These are phyloP conservation scores for Boletus reticuloceps DNA, from an alignment of 768 basidiomycete species.

Conservation along the genomic window DNA sequence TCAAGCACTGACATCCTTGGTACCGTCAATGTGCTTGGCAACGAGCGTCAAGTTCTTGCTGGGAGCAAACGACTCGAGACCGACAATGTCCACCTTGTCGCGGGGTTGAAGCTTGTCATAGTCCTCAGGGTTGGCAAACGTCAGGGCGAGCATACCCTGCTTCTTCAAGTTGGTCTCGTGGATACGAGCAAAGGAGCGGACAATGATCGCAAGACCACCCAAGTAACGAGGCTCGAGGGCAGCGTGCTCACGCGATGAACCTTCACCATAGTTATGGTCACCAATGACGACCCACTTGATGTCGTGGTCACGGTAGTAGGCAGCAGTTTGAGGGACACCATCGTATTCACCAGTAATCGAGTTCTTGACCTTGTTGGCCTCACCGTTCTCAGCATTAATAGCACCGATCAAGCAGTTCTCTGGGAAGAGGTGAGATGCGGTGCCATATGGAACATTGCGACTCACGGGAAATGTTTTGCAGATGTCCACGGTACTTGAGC, in stretches of 20 bases:
- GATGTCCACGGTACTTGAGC: slow-evolving; percentile 99
- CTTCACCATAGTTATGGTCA: slow-evolving; percentile 95
- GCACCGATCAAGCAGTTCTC: slow-evolving; percentile 98
- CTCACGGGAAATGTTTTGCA: slow-evolving; percentile 94
- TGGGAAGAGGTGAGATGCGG: slow-evolving; percentile 27
- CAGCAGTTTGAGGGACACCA: slow-evolving; percentile 81
- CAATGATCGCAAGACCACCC: slow-evolving; percentile 93
- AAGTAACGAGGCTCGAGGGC: slow-evolving; percentile 95
- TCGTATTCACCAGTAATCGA: slow-evolving; percentile 83
- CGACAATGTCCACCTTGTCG: slow-evolving; percentile 88
- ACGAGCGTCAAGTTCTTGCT: slow-evolving; percentile 87
- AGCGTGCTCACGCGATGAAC: slow-evolving; percentile 97
- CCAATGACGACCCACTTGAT: slow-evolving; percentile 98
- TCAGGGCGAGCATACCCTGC: slow-evolving; percentile 97
- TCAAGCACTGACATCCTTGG: slow-evolving; percentile 50
- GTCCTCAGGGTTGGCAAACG: slow-evolving; percentile 87
- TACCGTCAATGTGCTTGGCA: slow-evolving; percentile 81
- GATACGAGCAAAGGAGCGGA: slow-evolving; percentile 95
- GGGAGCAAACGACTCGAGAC: slow-evolving; percentile 84
- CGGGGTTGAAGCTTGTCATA: slow-evolving; percentile 89
- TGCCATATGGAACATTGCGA: slow-evolving; percentile 9
- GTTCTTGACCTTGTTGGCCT: slow-evolving; percentile 96
- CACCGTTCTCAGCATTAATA: slow-evolving; percentile 91
- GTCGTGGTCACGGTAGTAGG: slow-evolving; percentile 83
- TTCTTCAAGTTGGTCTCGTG: slow-evolving; percentile 99